Conservation (phyloP, 805 yeast genomes). For the Yarrowia sp. region DNA sequence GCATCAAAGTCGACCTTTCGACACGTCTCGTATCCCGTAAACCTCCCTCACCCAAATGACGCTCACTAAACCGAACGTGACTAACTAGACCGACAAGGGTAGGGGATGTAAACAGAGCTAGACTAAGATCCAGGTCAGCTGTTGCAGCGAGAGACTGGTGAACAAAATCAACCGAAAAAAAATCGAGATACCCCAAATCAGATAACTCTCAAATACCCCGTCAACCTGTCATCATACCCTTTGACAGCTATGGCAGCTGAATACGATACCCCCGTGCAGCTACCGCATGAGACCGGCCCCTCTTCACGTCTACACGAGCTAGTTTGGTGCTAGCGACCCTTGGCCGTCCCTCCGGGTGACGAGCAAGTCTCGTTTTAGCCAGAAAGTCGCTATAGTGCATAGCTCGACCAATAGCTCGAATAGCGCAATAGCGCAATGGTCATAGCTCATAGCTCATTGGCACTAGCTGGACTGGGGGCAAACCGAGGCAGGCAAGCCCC, state of each 20-base stretch:
- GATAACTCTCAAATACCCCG: background rate
- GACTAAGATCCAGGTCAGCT: conserved; percentile 26
- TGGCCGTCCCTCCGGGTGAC: background rate
- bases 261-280: background rate
- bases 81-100: conserved; percentile 18
- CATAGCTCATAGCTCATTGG: background rate
- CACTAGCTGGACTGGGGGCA: background rate
- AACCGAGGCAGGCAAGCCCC: background rate
- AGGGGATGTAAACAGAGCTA: conserved; percentile 31
- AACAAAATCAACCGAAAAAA: no score
- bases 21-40: conserved; percentile 1
- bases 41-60: background rate
- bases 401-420: background rate
- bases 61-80: conserved; percentile 17
- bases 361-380: background rate
- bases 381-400: background rate
- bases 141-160: background rate
- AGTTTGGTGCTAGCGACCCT: background rate
- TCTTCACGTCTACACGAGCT: conserved; percentile 14
- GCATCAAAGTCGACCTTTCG: background rate
- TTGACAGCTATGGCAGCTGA: background rate
- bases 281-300: background rate
- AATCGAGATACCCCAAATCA: background rate
- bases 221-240: background rate
- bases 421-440: conserved; percentile 4